Percentiles rank a stretch among this genome's conserved stretches.
Evolutionary conservation across 2,329 filamentous ascomycete species (phyloP).

Genomic region (Cercospora beticola): DNA sequence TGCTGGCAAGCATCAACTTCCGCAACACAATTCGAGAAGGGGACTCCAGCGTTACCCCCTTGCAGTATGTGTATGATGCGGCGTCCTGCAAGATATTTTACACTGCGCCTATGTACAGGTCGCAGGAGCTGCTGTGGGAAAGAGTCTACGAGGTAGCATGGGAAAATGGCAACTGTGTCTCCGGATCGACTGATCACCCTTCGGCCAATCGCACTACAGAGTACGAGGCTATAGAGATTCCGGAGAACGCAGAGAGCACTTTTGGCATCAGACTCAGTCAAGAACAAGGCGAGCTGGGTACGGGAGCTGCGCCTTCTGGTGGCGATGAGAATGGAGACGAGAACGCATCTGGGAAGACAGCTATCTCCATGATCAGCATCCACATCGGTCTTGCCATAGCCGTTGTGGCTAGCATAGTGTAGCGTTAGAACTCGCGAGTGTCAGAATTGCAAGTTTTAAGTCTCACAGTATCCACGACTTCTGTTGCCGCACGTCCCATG

Average conservation of each 20-base stretch:
- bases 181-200: slow-evolving; percentile 25
- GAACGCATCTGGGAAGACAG: neutral
- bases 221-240: neutral
- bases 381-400: neutral
- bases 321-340: neutral
- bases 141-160: slow-evolving; percentile 41
- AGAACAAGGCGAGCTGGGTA: neutral
- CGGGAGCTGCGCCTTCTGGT: neutral
- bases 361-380: neutral
- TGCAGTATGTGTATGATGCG: slow-evolving; percentile 46
- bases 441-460: neutral
- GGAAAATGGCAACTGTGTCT: slow-evolving; percentile 24
- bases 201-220: slow-evolving; percentile 11
- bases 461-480: slow-evolving; percentile 2
- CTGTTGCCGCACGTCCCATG: neutral
- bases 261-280: neutral
- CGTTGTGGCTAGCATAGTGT: neutral
- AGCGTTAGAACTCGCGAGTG: neutral
- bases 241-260: slow-evolving; percentile 1
- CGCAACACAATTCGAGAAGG: slow-evolving; percentile 38
- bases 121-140: slow-evolving; percentile 42
- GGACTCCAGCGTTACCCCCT: slow-evolving; percentile 36
- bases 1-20: slow-evolving; percentile 39
- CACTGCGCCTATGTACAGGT: slow-evolving; percentile 38
- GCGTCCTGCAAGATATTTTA: slow-evolving; percentile 45